These are phyloP conservation scores for Pythium volutum DNA, from an alignment of 352 stramenopile species.

Conservation along the genomic window DNA sequence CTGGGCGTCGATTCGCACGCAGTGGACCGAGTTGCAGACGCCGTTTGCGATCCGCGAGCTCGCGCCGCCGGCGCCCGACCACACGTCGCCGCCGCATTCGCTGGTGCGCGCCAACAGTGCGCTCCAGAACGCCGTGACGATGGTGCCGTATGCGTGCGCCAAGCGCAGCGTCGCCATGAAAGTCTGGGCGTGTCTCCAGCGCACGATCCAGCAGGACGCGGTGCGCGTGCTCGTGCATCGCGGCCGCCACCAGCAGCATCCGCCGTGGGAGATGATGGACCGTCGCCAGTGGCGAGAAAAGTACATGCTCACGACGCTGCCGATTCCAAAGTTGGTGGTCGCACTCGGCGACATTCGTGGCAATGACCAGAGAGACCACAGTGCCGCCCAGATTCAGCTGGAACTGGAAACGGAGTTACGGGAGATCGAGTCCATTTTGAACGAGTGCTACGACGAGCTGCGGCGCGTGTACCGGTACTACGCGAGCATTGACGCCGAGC, in stretches of 20 bases:
- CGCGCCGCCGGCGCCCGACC: conserved; percentile 35
- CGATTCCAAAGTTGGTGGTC: conserved; percentile 34
- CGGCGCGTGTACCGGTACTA: conserved; percentile 55
- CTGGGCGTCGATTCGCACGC: conserved; percentile 43
- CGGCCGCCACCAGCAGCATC: conserved; percentile 32
- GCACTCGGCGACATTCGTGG: conserved; percentile 9
- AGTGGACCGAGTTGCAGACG: conserved; percentile 60
- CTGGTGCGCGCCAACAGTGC: conserved; percentile 54
- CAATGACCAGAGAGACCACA: neutral
- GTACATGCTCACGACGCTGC: conserved; percentile 57
- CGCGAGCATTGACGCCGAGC: conserved; percentile 41
- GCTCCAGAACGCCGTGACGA: conserved; percentile 70
- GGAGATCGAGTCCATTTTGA: conserved; percentile 38
- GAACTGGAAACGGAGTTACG: conserved; percentile 29
- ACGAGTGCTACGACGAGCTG: conserved; percentile 43
- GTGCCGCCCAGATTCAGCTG: neutral
- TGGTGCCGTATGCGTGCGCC: conserved; percentile 66
- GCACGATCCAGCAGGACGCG: conserved; percentile 55
- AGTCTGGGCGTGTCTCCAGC: conserved; percentile 51
- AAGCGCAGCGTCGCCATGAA: conserved; percentile 49
- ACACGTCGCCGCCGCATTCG: conserved; percentile 38
- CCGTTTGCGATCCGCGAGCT: conserved; percentile 58
- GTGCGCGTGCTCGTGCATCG: conserved; percentile 41
- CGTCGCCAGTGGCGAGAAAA: conserved; percentile 51
- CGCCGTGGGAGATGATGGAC: conserved; percentile 47